These are phyloP conservation scores for Penicillium sclerotigenum DNA, from an alignment of 2,329 filamentous ascomycete genomes.

Conservation along the genomic window DNA sequence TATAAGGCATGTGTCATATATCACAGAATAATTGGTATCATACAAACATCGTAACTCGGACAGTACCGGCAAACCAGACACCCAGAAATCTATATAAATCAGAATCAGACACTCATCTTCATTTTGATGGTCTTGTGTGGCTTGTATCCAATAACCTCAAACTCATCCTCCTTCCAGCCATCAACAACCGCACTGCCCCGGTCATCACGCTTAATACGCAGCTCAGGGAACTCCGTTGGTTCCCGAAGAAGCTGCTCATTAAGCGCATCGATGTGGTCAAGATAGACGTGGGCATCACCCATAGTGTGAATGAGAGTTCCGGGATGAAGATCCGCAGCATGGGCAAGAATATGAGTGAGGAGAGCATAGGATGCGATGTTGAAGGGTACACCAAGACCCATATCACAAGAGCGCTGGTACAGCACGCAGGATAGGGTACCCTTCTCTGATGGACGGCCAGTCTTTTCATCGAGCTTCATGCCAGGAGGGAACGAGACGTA, in stretches of 20 bases:
- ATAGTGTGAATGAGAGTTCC: constrained; percentile 91
- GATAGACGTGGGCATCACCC: constrained; percentile 96
- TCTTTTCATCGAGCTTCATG: constrained; percentile 28
- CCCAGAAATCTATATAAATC: constrained; percentile 8
- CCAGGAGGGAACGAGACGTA: constrained; percentile 71
- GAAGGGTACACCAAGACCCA: constrained; percentile 95
- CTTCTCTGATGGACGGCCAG: constrained; percentile 42
- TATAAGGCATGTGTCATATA: constrained; percentile 1
- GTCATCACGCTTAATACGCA: constrained; percentile 67
- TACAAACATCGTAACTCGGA: constrained; percentile 17
- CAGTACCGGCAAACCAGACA: neutral
- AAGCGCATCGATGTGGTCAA: constrained; percentile 86
- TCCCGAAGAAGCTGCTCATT: constrained; percentile 75
- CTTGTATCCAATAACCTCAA: constrained; percentile 81
- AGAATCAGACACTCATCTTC: constrained; percentile 91
- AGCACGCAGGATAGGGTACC: constrained; percentile 81
- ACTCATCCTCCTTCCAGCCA: constrained; percentile 84
- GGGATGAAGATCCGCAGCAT: constrained; percentile 77
- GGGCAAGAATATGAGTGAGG: constrained; percentile 90
- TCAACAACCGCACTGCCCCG: constrained; percentile 84
- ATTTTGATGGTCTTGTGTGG: constrained; percentile 91
- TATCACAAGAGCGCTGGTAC: constrained; percentile 93
- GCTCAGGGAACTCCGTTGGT: constrained; percentile 73
- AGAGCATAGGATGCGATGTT: constrained; percentile 96
- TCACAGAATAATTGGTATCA: constrained; percentile 20